phyloP scores from a whole-genome alignment of 495 filamentous ascomycete genomes.

The Penicillium angulare region DNA sequence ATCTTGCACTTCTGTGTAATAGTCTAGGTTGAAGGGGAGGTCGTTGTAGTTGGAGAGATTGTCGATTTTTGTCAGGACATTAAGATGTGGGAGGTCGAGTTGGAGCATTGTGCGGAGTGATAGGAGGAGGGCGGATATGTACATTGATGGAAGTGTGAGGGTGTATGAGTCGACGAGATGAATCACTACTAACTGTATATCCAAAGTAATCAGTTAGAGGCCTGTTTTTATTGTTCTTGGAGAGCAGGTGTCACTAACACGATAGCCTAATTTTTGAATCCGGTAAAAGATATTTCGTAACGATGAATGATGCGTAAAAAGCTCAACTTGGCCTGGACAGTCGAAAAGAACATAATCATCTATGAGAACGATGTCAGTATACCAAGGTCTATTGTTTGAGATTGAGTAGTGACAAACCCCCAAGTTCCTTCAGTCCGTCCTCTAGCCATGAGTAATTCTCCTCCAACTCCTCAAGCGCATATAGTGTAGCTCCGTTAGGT shows the following conservation, averaged over 20 bases:
- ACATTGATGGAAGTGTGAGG: constrained; percentile 86
- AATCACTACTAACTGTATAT: constrained; percentile 74
- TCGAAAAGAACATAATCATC: constrained; percentile 96
- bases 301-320: constrained; percentile 91
- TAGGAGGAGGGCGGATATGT: constrained; percentile 88
- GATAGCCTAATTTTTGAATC: constrained; percentile 87
- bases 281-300: constrained; percentile 86
- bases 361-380: constrained; percentile 19
- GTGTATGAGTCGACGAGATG: constrained; percentile 91
- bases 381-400: neutral
- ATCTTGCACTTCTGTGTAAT: constrained; percentile 97
- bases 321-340: constrained; percentile 93
- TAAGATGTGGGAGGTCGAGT: constrained; percentile 92
- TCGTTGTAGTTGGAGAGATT: constrained; percentile 76
- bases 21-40: constrained; percentile 91
- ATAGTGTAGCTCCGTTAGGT: constrained; percentile 88
- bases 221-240: neutral
- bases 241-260: constrained; percentile 56
- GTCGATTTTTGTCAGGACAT: constrained; percentile 97
- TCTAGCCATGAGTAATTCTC: constrained; percentile 89
- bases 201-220: constrained; percentile 16
- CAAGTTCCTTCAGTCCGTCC: constrained; percentile 68
- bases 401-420: constrained; percentile 38
- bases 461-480: constrained; percentile 93
- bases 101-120: constrained; percentile 95